Evolutionary conservation across 2,329 filamentous ascomycete species (phyloP).

Genomic region (Phoma sp.): DNA sequence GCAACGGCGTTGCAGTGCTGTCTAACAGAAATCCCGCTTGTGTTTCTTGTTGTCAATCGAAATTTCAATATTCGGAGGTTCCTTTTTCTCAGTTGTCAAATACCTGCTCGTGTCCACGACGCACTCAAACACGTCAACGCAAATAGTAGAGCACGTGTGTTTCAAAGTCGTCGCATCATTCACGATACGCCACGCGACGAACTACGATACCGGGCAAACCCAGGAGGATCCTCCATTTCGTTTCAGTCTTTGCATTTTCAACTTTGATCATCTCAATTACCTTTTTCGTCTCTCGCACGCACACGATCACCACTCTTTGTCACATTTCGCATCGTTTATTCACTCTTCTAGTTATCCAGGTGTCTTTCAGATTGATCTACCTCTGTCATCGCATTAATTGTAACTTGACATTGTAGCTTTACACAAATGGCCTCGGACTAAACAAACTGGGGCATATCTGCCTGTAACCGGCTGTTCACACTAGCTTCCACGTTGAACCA

Average conservation of each 20-base stretch:
- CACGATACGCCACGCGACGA: neutral
- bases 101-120: neutral
- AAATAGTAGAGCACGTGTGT: constrained; percentile 8
- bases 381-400: too few relatives aligned
- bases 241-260: constrained; percentile 2
- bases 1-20: neutral
- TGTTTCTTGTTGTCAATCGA: neutral
- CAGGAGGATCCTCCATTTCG: constrained; percentile 2
- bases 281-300: neutral
- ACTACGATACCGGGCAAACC: neutral
- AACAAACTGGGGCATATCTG: neutral
- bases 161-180: constrained; percentile 20
- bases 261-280: neutral
- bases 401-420: neutral
- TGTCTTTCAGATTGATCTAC: too few relatives aligned
- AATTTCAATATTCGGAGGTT: neutral
- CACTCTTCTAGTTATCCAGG: too few relatives aligned
- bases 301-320: neutral
- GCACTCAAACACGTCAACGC: neutral
- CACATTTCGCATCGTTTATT: neutral
- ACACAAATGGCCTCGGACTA: neutral
- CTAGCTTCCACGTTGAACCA: neutral
- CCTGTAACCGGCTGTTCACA: neutral
- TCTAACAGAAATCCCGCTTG: too few relatives aligned
- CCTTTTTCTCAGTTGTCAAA: neutral